Evolutionary conservation across 345 rosid genomes (phyloP), one percentile per base, ranked within the genome.

Genomic region (Boechera stricta): DNA sequence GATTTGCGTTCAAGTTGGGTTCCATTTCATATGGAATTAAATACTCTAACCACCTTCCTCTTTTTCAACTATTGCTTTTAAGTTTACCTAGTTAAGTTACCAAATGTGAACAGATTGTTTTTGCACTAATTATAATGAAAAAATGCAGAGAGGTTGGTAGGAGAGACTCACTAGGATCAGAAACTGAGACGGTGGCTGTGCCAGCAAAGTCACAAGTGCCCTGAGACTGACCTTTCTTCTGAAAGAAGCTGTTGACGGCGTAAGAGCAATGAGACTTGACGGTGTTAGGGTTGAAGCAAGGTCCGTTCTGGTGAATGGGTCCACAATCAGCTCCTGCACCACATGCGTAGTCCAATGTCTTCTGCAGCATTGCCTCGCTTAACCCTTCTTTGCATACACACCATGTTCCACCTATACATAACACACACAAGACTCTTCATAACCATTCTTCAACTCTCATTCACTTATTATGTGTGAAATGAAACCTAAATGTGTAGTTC

Each of bases 261-360:
- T 86, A 94, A 56, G 77, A 82, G 80, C 97, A 95, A 64, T 94
- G 98, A 61, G 94, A 80, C 72, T 74, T 86, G 54, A 92, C 91
- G 33, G 83, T 85, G 87, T 90, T 88, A 31, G 99, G 97, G 33
- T 77, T 75, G 75, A 70, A 95, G 56, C 99, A 95, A 53, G 85
- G 75, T 12, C 91, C 95, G 16, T 44, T 86, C 36, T 81, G 63
- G 74, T 88, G 90, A 78, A 81, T 70, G 15, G 96, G 96, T 76
- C n/a, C 61, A 77, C 99, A 95, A 72, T 95, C 99, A 28, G 98
- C 98, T 13, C 99, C 99, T 52, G 93, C 92, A 42, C 99, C 97
- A 80, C 99, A 95, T 1, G 99, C 97, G 75, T 89, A 95, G 85
- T 95, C 99, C 75, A 95, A 44, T 24, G 98, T 79, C 81, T 89